Evolutionary conservation across 225 moss, liverwort and hornwort species (phyloP).

Genomic region (Sphagnum contortum): DNA sequence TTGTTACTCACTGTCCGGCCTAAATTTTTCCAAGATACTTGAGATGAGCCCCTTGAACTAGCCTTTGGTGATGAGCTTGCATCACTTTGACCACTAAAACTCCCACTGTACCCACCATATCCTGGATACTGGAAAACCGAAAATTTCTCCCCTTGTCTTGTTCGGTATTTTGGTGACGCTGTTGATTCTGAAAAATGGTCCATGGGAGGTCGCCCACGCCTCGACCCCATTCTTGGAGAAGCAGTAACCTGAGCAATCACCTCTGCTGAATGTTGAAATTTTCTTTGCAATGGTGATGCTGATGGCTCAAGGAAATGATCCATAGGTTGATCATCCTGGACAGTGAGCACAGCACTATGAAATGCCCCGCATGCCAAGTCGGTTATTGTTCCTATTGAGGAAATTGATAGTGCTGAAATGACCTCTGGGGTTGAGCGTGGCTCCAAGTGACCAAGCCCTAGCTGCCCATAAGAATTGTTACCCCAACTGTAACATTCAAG

Average conservation of each 20-base stretch:
- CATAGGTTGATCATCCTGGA: conserved; percentile 17
- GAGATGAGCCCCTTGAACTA: conserved; percentile 20
- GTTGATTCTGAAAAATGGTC: conserved; percentile 33
- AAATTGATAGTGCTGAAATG: conserved; percentile 8
- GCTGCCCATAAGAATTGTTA: conserved; percentile 42
- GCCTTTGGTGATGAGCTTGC: conserved; percentile 27
- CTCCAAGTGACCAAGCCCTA: conserved; percentile 36
- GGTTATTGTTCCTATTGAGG: conserved; percentile 18
- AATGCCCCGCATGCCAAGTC: conserved; percentile 57
- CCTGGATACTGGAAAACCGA: background rate
- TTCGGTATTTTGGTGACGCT: conserved; percentile 25
- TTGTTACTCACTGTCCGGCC: conserved; percentile 21
- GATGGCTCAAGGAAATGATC: conserved; percentile 16
- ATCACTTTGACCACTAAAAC: conserved; percentile 11
- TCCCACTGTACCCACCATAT: too few relatives aligned
- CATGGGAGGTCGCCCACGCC: conserved; percentile 15
- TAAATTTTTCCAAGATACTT: conserved; percentile 25
- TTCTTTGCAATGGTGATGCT: conserved; percentile 17
- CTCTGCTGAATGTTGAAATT: conserved; percentile 4
- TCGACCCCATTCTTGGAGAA: background rate
- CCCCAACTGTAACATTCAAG: conserved; percentile 47
- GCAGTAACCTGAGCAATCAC: too few relatives aligned
- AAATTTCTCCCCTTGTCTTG: conserved; percentile 15
- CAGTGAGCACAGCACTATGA: conserved; percentile 36
- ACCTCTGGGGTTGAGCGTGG: conserved; percentile 19